phyloP scores from a whole-genome alignment of 1,284 basidiomycete genomes.

The Volvariella surrecta region DNA sequence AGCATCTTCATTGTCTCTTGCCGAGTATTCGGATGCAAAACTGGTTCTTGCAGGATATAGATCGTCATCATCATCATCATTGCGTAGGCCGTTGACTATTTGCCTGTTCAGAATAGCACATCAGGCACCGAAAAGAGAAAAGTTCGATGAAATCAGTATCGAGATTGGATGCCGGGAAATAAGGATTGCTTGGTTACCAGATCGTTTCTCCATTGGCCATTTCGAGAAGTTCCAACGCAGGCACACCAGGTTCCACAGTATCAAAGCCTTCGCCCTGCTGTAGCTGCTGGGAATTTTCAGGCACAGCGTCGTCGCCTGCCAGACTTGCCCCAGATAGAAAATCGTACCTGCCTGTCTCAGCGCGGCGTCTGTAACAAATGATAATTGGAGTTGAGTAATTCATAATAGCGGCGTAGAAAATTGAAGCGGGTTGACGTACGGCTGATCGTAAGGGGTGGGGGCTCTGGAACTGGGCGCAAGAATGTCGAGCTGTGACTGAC shows the following conservation, averaged over 20 bases:
- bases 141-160: background rate
- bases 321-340: background rate
- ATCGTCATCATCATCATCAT: constrained; percentile 63
- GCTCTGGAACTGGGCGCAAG: constrained; percentile 37
- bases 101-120: constrained; percentile 37
- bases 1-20: constrained; percentile 28
- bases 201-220: constrained; percentile 77
- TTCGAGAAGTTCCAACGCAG: constrained; percentile 70
- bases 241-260: constrained; percentile 19
- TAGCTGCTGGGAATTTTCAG: no score
- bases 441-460: constrained; percentile 62
- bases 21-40: constrained; percentile 66
- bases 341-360: constrained; percentile 3
- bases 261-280: no score
- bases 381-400: no score
- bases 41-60: constrained; percentile 58
- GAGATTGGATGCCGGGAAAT: background rate
- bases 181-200: constrained; percentile 42
- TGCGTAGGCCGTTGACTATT: constrained; percentile 70
- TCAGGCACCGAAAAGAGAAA: constrained; percentile 2
- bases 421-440: constrained; percentile 40
- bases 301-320: no score
- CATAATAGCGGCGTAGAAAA: constrained; percentile 3
- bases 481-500: no score
- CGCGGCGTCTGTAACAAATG: no score